A percentile compares a stretch with the other conserved stretches of the same genome.
These are phyloP conservation scores for Tulasnella calospora DNA, from an alignment of 768 basidiomycete species.

Conservation along the genomic window DNA sequence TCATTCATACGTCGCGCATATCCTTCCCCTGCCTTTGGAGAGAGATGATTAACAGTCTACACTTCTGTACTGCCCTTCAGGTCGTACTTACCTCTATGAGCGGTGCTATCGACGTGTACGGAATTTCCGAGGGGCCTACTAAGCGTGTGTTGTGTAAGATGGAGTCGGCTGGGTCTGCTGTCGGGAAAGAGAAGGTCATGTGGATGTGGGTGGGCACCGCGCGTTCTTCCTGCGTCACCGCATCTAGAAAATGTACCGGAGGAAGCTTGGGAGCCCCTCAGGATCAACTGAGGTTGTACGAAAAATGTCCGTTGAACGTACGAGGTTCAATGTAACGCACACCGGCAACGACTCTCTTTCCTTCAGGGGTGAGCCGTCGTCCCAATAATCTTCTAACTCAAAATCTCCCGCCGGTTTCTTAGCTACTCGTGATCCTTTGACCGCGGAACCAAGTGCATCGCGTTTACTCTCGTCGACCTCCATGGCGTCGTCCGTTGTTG, in stretches of 20 bases:
- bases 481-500: constrained; percentile 34
- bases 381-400: constrained; percentile 83
- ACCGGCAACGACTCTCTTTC: constrained; percentile 69
- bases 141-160: constrained; percentile 59
- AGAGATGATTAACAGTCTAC: background rate
- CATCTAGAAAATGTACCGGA: constrained; percentile 66
- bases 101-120: constrained; percentile 44
- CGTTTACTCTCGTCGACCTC: constrained; percentile 8
- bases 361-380: constrained; percentile 64
- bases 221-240: constrained; percentile 64
- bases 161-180: constrained; percentile 35
- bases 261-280: constrained; percentile 44
- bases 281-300: background rate
- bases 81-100: constrained; percentile 50
- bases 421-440: background rate
- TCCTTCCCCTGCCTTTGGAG: constrained; percentile 55
- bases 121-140: constrained; percentile 58
- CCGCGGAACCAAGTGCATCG: constrained; percentile 20
- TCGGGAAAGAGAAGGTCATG: constrained; percentile 57
- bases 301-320: constrained; percentile 38
- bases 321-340: constrained; percentile 71
- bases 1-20: constrained; percentile 55
- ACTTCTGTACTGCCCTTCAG: background rate
- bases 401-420: constrained; percentile 58
- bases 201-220: constrained; percentile 59